These are phyloP conservation scores for Grosmannia huntii DNA, from an alignment of 2,329 filamentous ascomycete genomes.

Conservation along the genomic window DNA sequence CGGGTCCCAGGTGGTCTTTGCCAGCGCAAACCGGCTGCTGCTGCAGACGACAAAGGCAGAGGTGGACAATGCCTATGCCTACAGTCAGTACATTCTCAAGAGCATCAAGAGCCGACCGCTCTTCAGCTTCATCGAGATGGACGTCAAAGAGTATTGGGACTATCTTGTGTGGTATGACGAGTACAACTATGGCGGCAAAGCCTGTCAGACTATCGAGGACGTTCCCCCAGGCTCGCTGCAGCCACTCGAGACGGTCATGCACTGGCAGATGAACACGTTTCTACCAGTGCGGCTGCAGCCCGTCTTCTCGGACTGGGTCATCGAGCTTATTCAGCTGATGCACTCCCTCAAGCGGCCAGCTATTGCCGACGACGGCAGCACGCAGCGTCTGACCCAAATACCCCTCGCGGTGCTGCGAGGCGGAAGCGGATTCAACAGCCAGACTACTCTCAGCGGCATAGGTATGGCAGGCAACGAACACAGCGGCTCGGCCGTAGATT, in stretches of 20 bases:
- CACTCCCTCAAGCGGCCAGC: constrained; percentile 65
- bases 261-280: constrained; percentile 94
- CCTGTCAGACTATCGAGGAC: constrained; percentile 70
- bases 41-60: constrained; percentile 94
- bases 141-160: constrained; percentile 99
- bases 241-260: constrained; percentile 68
- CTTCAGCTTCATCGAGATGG: constrained; percentile 93
- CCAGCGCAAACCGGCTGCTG: constrained; percentile 75
- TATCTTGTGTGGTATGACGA: constrained; percentile 98
- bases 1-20: constrained; percentile 91
- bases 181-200: constrained; percentile 96
- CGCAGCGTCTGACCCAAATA: constrained; percentile 44
- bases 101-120: constrained; percentile 91
- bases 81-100: constrained; percentile 95
- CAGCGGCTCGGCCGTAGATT: constrained; percentile 35
- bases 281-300: constrained; percentile 68
- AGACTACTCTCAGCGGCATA: constrained; percentile 13
- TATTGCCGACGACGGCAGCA: constrained; percentile 36
- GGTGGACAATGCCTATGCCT: constrained; percentile 91
- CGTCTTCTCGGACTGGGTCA: constrained; percentile 81
- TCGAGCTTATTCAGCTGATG: constrained; percentile 94
- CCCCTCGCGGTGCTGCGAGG: constrained; percentile 32
- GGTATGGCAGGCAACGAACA: constrained; percentile 16
- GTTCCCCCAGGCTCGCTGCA: constrained; percentile 8
- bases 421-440: constrained; percentile 24